Conservation (phyloP, 306 rosid species). For the Vachellia collinsii region DNA sequence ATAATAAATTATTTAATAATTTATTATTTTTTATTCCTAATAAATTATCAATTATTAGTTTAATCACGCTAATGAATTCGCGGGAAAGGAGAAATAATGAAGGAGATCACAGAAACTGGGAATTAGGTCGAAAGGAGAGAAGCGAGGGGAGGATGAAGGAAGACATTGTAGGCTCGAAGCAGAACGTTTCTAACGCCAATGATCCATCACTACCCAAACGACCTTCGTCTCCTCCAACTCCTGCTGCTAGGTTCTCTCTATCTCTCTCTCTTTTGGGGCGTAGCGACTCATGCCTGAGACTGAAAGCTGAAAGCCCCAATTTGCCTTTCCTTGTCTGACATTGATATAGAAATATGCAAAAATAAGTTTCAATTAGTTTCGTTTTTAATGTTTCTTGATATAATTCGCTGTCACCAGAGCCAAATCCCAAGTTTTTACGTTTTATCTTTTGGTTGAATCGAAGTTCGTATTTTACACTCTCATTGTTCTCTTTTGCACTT, state of each 20-base stretch:
- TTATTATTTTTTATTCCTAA: no score
- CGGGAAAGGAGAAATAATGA: background rate
- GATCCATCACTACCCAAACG: slow-evolving; percentile 35
- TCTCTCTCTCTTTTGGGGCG: slow-evolving; percentile 13
- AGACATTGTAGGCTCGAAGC: slow-evolving; percentile 78
- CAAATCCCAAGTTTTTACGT: background rate
- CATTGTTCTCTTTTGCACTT: slow-evolving; percentile 1
- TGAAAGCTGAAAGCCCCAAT: slow-evolving; percentile 5
- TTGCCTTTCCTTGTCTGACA: background rate
- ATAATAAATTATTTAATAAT: no score
- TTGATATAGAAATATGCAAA: background rate
- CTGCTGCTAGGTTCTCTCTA: slow-evolving; percentile 76
- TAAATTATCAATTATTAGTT: no score
- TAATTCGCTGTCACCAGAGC: background rate
- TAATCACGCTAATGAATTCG: background rate
- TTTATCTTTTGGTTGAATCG: background rate
- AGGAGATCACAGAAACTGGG: background rate
- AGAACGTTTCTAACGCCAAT: slow-evolving; percentile 37
- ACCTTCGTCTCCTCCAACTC: slow-evolving; percentile 69
- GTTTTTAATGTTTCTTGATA: slow-evolving; percentile 22
- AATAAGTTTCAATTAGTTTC: slow-evolving; percentile 13
- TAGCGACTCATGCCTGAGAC: background rate
- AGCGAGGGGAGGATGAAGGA: slow-evolving; percentile 58
- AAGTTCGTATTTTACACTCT: background rate
- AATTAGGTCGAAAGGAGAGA: background rate